Evolutionary conservation across 768 basidiomycete genomes (phyloP).

Genomic region (Auricularia auricula-judae): DNA sequence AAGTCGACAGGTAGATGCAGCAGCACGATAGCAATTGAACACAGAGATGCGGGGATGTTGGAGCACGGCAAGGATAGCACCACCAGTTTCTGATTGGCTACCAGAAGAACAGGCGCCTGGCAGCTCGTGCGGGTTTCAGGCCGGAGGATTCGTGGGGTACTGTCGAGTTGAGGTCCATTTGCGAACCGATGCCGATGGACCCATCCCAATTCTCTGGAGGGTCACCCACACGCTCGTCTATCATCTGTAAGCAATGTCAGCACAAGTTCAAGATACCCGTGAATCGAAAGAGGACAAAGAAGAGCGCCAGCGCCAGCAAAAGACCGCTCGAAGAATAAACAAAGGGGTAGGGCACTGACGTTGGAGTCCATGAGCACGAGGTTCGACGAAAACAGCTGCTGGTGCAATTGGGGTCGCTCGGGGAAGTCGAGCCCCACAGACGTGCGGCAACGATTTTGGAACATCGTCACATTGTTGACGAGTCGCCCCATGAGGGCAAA

Average conservation of each 20-base stretch:
- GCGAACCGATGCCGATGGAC: background rate
- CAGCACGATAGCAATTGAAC: too few species aligned
- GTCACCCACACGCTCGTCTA: background rate
- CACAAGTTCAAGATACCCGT: background rate
- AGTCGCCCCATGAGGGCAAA: slow-evolving; percentile 88
- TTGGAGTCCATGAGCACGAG: slow-evolving; percentile 58
- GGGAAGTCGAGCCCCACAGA: slow-evolving; percentile 49
- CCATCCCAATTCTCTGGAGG: background rate
- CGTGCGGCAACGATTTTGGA: slow-evolving; percentile 60
- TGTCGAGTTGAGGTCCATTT: background rate
- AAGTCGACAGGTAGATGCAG: too few species aligned
- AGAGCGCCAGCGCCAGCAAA: background rate
- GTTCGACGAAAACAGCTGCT: slow-evolving; percentile 33
- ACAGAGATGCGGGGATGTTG: too few species aligned
- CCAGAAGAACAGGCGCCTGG: background rate
- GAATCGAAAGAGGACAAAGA: background rate
- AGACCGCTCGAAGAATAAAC: background rate
- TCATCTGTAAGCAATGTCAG: background rate
- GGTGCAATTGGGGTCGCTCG: slow-evolving; percentile 42
- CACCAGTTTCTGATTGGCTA: background rate
- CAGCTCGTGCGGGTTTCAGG: background rate
- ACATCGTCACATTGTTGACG: slow-evolving; percentile 63
- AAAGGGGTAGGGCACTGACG: slow-evolving; percentile 27
- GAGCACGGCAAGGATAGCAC: too few species aligned
- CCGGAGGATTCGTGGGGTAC: background rate